A percentile compares a stretch with the other conserved stretches of the same genome.
Conservation (phyloP, 805 yeast species). For the Pichia californica region DNA sequence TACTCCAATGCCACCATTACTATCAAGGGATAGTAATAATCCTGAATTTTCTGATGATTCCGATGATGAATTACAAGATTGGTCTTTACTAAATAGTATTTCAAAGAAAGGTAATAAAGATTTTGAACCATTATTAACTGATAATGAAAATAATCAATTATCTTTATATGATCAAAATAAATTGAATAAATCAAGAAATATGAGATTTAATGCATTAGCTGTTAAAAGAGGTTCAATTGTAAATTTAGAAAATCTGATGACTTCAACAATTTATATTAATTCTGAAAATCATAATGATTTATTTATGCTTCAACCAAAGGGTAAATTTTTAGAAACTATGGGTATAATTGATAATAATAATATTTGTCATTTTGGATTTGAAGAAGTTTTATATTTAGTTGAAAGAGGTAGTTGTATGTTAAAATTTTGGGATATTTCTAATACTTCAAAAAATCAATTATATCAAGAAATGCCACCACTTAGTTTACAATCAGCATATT, state of each 20-base stretch:
- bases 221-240: conserved; percentile 40
- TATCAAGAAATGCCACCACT: conserved; percentile 33
- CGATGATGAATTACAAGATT: conserved; percentile 45
- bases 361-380: conserved; percentile 43
- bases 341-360: conserved; percentile 52
- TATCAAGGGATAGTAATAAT: conserved; percentile 2
- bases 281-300: conserved; percentile 6
- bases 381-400: conserved; percentile 70
- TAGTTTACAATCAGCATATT: conserved; percentile 59
- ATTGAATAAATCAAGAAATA: conserved; percentile 49
- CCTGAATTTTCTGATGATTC: conserved; percentile 28
- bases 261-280: conserved; percentile 23
- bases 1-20: neutral
- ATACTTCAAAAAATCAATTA: conserved; percentile 22
- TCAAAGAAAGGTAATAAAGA: conserved; percentile 84
- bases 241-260: conserved; percentile 18
- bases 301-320: conserved; percentile 47
- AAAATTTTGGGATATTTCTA: conserved; percentile 15
- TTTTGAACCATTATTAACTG: conserved; percentile 49
- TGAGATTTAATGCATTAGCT: conserved; percentile 66
- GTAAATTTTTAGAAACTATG: conserved; percentile 66
- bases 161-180: conserved; percentile 25
- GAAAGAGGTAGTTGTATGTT: conserved; percentile 64
- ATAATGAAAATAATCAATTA: conserved; percentile 5
- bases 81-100: conserved; percentile 37